Percentiles rank a stretch among this genome's conserved stretches.
Evolutionary conservation across 768 basidiomycete genomes (phyloP).

Genomic region (Filobasidium wieringae): DNA sequence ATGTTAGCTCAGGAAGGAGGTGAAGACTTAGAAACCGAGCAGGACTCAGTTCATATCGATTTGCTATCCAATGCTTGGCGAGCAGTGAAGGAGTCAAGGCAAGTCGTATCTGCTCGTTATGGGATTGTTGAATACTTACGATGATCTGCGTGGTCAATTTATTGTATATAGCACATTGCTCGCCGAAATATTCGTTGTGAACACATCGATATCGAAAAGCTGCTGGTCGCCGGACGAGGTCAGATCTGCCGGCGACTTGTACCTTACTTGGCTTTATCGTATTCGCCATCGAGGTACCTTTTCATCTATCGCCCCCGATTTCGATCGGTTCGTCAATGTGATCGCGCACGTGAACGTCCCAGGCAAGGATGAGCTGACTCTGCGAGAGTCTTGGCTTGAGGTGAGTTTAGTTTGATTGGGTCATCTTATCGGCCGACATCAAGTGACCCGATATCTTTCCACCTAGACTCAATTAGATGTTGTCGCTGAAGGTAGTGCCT

Average conservation of each 20-base stretch:
- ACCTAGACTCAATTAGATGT: conserved; percentile 24
- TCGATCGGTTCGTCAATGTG: conserved; percentile 22
- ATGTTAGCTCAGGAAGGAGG: conserved; percentile 16
- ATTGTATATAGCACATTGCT: conserved; percentile 20
- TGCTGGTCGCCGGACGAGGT: conserved; percentile 14
- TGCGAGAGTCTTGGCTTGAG: conserved; percentile 22
- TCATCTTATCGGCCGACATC: background rate
- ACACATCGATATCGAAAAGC: background rate
- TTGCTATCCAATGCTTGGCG: conserved; percentile 35
- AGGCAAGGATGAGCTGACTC: background rate
- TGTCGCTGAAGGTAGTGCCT: conserved; percentile 23
- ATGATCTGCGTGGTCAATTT: background rate
- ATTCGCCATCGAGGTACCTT: conserved; percentile 37
- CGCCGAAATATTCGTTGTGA: conserved; percentile 8
- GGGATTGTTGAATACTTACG: background rate
- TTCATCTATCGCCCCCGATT: conserved; percentile 31
- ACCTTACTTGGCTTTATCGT: conserved; percentile 32
- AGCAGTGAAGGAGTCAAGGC: conserved; percentile 36
- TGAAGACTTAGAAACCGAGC: conserved; percentile 16
- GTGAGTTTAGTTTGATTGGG: conserved; percentile 12
- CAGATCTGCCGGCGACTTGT: conserved; percentile 20
- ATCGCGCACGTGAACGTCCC: background rate
- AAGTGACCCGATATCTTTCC: background rate
- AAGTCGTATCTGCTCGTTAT: background rate
- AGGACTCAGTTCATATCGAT: conserved; percentile 22